Evolutionary conservation across 2,329 filamentous ascomycete species (phyloP), one percentile per base, ranked within the genome.

Genomic region (Trichophyton schoenleinii): DNA sequence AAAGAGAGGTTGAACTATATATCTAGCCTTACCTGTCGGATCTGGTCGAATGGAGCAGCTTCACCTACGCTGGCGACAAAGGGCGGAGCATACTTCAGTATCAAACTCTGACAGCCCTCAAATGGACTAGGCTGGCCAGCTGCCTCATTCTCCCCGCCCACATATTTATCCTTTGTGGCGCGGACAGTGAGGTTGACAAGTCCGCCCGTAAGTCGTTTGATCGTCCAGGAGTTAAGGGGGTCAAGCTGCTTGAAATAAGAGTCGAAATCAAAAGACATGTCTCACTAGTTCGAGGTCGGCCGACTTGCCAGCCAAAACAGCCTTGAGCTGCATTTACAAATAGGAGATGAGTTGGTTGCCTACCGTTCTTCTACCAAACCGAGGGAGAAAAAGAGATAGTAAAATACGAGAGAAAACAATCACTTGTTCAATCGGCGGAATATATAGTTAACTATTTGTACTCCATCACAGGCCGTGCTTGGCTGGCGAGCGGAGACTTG

Each of bases 71-170:
- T 41, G 2, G 44, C 60, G 20, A 57, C 58, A 18, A 55, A 64
- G 18, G 58, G 60, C 4, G 52, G 58, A 9, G 60, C 60, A 60
- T 62, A 64, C 44, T 62, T 63, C 57, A 62, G 34, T 55, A 64
- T 58, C 58, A 63, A 49, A 48, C 57, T 60, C 38, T 44, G 42
- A 34, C 57, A 25, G 22, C 36, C 15, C 15, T 57, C 18, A 31
- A 60, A 55, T 20, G 15, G 59, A n/a, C 31, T 8, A 52, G 46
- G 20, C 11, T 52, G 11, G 11, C 13, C 9, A 25, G 9, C 20
- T 28, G 20, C 9, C 7, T n/a, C 36, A 22, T 44, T 55, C 25
- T 8, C 8, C 3, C 28, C 22, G 1, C 15, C 28, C n/a, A 15
- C 36, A 36, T 22, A 22, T 41, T 31, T 41, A 20, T 18, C 13